Evolutionary conservation across 2,329 filamentous ascomycete species (phyloP).

Genomic region (Polychaeton citri): DNA sequence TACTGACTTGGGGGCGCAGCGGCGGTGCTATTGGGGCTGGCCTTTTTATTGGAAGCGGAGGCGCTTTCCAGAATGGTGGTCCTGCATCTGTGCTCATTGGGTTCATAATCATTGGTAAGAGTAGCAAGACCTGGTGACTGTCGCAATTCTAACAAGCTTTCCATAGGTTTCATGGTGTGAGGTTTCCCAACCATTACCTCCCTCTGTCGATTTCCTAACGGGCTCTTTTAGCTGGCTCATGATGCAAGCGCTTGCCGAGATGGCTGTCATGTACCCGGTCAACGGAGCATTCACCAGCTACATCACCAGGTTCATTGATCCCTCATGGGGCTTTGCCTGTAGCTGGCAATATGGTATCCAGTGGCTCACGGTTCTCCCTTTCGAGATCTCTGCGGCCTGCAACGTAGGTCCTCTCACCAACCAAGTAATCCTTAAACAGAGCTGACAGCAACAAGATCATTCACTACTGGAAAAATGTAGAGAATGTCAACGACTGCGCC

Average conservation of each 20-base stretch:
- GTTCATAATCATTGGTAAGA: conserved; percentile 17
- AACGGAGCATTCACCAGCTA: conserved; percentile 53
- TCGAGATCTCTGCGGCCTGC: conserved; percentile 18
- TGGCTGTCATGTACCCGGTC: conserved; percentile 81
- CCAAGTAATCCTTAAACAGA: neutral
- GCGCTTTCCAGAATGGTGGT: conserved; percentile 32
- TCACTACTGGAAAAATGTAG: neutral
- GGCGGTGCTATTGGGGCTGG: conserved; percentile 32
- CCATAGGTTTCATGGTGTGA: neutral
- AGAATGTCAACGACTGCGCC: conserved; percentile 8
- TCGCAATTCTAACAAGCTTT: conserved; percentile 8
- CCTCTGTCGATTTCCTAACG: neutral
- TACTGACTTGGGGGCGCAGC: neutral
- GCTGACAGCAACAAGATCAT: neutral
- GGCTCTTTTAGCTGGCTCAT: neutral
- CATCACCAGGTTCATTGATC: conserved; percentile 32
- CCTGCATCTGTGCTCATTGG: conserved; percentile 28
- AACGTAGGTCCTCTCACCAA: conserved; percentile 1
- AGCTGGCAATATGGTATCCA: conserved; percentile 19
- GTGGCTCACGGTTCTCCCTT: conserved; percentile 19
- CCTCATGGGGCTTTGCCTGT: conserved; percentile 19
- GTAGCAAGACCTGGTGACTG: conserved; percentile 21
- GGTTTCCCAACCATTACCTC: neutral
- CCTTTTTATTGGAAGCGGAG: conserved; percentile 37
- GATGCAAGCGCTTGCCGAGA: conserved; percentile 75